Evolutionary conservation across 139 green algal genomes (phyloP), one percentile per base, ranked within the genome.

Genomic region (Mesostigma viride): DNA sequence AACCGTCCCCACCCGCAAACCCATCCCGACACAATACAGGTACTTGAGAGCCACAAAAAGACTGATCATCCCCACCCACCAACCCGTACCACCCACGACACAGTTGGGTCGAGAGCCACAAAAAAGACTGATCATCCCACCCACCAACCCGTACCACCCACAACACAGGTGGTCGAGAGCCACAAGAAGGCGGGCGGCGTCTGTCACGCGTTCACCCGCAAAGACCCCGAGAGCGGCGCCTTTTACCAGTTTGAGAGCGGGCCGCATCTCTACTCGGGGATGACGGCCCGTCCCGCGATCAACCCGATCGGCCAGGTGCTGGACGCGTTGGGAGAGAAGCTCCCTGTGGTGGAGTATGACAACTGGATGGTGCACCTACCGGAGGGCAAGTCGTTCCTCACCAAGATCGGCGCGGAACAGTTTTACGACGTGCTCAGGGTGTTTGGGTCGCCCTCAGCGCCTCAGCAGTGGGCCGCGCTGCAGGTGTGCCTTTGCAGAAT

Each of bases 291-390:
- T 20, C 48, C 33, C 1, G 65, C 66, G 8, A 79, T 27, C 24
- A 79, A 79, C 33, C 70, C 70, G 31, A 59, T 62, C 24, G 70
- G 70, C 11, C 69, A 76, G 60, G 31, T 53, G 14, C 65, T 84
- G 26, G 59, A 84, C 56, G 76, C 76, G 31, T 31, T 84, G 1
- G 76, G 68, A 2, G 78, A 83, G 53, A 14, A 36, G n/a, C 31
- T 84, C 35, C 44, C 62, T 53, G 14, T 14, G 14, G 14, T 53
- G 40, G 14, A 53, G 40, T 99, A 97, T 79, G 84, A 97, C 71
- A 83, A 67, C 24, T 99, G 94, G 94, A 95, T 94, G 64, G 88
- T 94, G 28, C 57, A 95, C 20, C 76, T 97, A 46, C 93, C 94
- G 5, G 94, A 97, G 34, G 91, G 91, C 0, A n/a, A n/a, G n/a